Base-by-base conservation (phyloP, 1,284 basidiomycete species). In the Apiotrichum veenhuisii region DNA sequence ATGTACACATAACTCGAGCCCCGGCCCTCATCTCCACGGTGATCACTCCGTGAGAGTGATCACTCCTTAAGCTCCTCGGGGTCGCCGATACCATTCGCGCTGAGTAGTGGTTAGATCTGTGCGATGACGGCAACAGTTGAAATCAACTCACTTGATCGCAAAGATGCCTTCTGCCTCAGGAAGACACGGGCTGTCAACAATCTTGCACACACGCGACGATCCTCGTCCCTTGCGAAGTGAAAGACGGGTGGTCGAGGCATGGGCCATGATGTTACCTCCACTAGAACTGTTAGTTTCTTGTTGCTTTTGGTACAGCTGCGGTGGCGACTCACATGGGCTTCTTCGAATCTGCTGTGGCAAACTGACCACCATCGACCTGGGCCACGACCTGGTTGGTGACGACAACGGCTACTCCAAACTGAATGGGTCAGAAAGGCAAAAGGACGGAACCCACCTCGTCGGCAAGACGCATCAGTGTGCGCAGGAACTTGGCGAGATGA, bases 311-410 rank as follows among this genome's bases (percentile, higher is more conserved):
- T 18, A 38, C 18, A 20, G n/a, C n/a, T 43, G 2, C 26, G 11
- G 17, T 20, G 26, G 25, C 14, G 22, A 61, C 73, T 64, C 40
- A 75, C 74, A 98, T 96, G 5, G 95, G 95, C 77, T 98, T 98
- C 83, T 97, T 97, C 7, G 78, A 75, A 79, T 95, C 90, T 64
- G 92, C 50, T 11, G 84, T 82, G 18, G 86, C 86, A 68, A 92
- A 95, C 48, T 89, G 89, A 11, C 88, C 86, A 15, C 89, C 91
- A 70, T 98, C 96, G 1, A 96, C 95, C 64, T 88, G 94, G 18
- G 96, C 97, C 81, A 99, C 97, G 59, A 99, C 96, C 77, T 99
- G 96, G 74, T 99, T 99, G 7, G 92, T 93, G 52, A 98, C 87
- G 5, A 98, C 93, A 18, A 98, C 95, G 0, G 95, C 95, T 27